Conservation (phyloP, 768 basidiomycete species). For the Leccinum arenicola region DNA sequence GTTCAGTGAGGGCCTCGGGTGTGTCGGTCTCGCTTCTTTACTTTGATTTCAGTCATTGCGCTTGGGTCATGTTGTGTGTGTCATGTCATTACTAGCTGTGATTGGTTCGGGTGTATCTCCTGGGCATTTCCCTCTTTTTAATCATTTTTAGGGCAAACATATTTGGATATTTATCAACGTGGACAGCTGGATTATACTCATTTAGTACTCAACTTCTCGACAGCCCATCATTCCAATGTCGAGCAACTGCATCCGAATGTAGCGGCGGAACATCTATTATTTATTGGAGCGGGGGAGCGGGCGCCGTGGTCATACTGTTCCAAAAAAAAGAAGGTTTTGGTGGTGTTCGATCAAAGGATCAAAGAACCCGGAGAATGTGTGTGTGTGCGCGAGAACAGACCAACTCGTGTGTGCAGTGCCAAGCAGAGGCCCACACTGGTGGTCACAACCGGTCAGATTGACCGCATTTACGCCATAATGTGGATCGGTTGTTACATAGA, state of each 20-base stretch:
- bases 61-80: neutral
- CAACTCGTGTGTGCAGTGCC: neutral
- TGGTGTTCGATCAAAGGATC: neutral
- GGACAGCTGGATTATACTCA: neutral
- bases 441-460: neutral
- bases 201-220: neutral
- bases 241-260: neutral
- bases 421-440: neutral
- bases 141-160: neutral
- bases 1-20: neutral
- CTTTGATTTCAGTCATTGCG: no score
- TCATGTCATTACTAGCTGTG: neutral
- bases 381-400: neutral
- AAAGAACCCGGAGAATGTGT: slow-evolving; percentile 35
- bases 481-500: neutral
- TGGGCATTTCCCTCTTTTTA: neutral
- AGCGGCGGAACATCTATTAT: neutral
- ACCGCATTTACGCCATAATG: neutral
- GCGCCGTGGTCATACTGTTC: neutral
- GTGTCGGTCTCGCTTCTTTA: neutral
- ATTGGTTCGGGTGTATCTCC: neutral
- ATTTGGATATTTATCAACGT: neutral
- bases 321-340: neutral
- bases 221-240: neutral
- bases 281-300: neutral